A percentile compares a stretch with the other conserved stretches of the same genome.
phyloP scores from a whole-genome alignment of 495 filamentous ascomycete species.

The Penicillium flavigenum region DNA sequence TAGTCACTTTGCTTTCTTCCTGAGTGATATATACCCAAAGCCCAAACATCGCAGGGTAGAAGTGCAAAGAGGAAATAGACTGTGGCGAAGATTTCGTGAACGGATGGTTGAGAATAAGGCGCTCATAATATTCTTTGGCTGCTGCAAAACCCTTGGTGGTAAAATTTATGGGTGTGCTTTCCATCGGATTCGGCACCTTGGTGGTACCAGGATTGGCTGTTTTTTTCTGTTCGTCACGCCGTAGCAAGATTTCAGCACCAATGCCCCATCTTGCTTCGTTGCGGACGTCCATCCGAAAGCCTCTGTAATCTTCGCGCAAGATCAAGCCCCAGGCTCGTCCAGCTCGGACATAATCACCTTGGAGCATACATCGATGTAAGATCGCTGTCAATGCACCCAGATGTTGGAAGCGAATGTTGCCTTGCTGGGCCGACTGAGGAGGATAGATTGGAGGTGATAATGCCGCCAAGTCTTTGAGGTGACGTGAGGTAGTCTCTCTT shows the following conservation, averaged over 20 bases:
- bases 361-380: slow-evolving; percentile 59
- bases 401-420: slow-evolving; percentile 56
- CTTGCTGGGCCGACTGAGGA: slow-evolving; percentile 38
- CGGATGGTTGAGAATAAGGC: slow-evolving; percentile 65
- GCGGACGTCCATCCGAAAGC: slow-evolving; percentile 55
- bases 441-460: slow-evolving; percentile 37
- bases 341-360: slow-evolving; percentile 61
- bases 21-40: slow-evolving; percentile 64
- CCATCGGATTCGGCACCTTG: neutral
- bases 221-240: slow-evolving; percentile 34
- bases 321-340: slow-evolving; percentile 64
- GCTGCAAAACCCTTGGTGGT: slow-evolving; percentile 53
- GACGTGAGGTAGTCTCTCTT: slow-evolving; percentile 15
- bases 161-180: slow-evolving; percentile 30
- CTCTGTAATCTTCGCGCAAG: slow-evolving; percentile 53
- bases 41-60: slow-evolving; percentile 67
- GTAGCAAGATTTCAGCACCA: slow-evolving; percentile 65
- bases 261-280: slow-evolving; percentile 62
- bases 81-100: slow-evolving; percentile 48
- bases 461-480: slow-evolving; percentile 26
- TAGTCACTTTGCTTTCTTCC: slow-evolving; percentile 43
- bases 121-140: slow-evolving; percentile 64
- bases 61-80: slow-evolving; percentile 51
- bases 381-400: slow-evolving; percentile 58
- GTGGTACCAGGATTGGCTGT: slow-evolving; percentile 2